Conservation (phyloP, 2,329 filamentous ascomycete species). For the Parascedosporium putredinis region DNA sequence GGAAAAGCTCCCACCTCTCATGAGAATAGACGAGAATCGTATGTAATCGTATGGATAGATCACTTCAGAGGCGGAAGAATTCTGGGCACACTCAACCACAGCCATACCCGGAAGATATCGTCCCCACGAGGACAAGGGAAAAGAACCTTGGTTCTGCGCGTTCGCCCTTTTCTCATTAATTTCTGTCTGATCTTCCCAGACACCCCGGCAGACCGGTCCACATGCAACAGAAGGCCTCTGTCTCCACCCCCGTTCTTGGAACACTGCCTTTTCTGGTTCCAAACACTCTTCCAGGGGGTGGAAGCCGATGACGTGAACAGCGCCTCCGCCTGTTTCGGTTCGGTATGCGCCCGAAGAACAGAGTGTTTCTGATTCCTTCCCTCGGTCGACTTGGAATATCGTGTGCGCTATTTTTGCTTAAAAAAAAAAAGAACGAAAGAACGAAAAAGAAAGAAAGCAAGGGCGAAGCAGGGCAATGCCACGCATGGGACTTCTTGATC, state of each 20-base stretch:
- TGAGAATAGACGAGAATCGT: too few relatives aligned
- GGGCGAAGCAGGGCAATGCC: neutral
- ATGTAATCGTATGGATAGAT: neutral
- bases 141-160: too few relatives aligned
- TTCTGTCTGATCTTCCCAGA: neutral
- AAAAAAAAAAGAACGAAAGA: neutral
- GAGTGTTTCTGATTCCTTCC: too few relatives aligned
- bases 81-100: too few relatives aligned
- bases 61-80: too few relatives aligned
- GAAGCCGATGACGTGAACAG: neutral
- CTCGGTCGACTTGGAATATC: neutral
- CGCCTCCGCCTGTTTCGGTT: neutral
- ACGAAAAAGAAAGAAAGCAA: neutral
- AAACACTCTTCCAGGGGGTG: neutral
- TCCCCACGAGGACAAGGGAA: too few relatives aligned
- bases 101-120: too few relatives aligned
- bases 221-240: neutral
- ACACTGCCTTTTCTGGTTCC: too few relatives aligned
- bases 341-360: neutral
- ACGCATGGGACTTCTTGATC: slow-evolving; percentile 5
- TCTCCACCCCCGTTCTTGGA: too few relatives aligned
- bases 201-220: neutral
- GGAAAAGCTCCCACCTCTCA: too few relatives aligned
- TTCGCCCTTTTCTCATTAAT: too few relatives aligned
- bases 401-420: neutral